A percentile compares a stretch with the other conserved stretches of the same genome.
These are phyloP conservation scores for Geotrichum bryndzae DNA, from an alignment of 1,139 yeast genomes.

Conservation along the genomic window DNA sequence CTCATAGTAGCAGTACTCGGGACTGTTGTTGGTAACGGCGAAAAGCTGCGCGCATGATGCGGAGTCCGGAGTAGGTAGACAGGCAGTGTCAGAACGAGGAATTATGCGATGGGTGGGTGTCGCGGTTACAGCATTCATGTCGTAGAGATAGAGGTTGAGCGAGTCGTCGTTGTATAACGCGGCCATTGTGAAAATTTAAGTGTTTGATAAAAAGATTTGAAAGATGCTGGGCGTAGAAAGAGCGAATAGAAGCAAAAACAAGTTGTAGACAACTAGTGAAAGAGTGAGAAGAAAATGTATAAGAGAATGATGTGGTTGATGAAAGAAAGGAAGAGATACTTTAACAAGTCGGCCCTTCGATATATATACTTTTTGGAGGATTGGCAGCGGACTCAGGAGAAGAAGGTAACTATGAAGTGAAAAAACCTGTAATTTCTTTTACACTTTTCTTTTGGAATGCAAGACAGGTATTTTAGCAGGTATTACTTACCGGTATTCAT, in stretches of 20 bases:
- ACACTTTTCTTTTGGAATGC: neutral
- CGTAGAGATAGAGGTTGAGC: neutral
- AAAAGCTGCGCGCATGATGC: slow-evolving; percentile 3
- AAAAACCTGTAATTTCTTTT: neutral
- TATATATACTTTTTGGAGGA: neutral
- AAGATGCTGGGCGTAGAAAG: neutral
- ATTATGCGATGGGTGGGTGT: neutral
- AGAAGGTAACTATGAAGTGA: neutral
- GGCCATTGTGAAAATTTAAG: neutral
- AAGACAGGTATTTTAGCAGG: neutral
- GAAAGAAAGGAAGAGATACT: neutral
- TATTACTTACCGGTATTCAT: neutral
- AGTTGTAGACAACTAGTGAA: neutral
- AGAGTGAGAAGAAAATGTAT: neutral
- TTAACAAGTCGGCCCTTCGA: neutral
- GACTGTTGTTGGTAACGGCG: slow-evolving; percentile 5
- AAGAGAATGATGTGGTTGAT: neutral
- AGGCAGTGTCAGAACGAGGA: neutral
- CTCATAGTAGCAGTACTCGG: slow-evolving; percentile 4
- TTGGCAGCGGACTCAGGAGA: neutral
- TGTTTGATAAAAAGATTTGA: neutral
- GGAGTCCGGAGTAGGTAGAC: neutral
- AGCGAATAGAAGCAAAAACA: neutral
- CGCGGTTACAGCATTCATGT: neutral
- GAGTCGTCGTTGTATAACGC: neutral